These are phyloP conservation scores for Globisporangium yorkense DNA, from an alignment of 352 stramenopile genomes.

Conservation along the genomic window DNA sequence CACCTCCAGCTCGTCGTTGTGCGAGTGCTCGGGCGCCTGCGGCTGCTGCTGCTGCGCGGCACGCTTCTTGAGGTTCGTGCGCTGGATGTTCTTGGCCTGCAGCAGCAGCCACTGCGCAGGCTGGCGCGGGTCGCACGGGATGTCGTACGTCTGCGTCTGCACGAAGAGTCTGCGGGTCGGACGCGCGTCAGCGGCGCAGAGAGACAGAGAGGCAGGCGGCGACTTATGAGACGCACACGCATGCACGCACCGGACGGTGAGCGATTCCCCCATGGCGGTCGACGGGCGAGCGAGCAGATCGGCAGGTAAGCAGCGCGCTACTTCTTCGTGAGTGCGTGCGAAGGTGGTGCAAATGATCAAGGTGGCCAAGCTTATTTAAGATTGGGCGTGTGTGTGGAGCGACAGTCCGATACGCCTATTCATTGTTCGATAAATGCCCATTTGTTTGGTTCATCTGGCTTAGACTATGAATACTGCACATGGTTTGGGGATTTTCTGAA, in stretches of 20 bases:
- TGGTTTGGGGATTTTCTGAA: no score
- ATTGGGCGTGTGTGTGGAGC: no score
- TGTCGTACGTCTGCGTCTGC: slow-evolving; percentile 78
- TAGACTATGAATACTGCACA: no score
- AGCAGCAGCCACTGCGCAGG: slow-evolving; percentile 68
- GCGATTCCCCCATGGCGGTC: no score
- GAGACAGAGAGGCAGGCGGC: not conserved
- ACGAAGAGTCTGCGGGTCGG: slow-evolving; percentile 51
- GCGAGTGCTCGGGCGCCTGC: slow-evolving; percentile 2
- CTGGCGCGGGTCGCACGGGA: slow-evolving; percentile 69
- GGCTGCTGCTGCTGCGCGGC: slow-evolving; percentile 4
- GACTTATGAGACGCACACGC: not conserved
- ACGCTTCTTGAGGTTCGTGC: slow-evolving; percentile 35
- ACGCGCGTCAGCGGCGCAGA: not conserved
- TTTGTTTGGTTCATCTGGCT: no score
- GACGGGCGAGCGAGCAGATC: no score
- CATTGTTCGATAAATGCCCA: no score
- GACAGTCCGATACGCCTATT: no score
- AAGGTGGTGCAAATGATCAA: no score
- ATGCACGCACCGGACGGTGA: slow-evolving; percentile 2
- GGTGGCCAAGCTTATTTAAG: no score
- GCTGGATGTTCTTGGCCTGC: slow-evolving; percentile 75
- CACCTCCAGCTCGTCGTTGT: slow-evolving; percentile 65
- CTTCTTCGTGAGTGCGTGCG: no score
- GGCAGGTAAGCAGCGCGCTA: no score